A percentile compares a stretch with the other conserved stretches of the same genome.
Evolutionary conservation across 2,329 filamentous ascomycete species (phyloP).

Genomic region (Epichloe sibirici): DNA sequence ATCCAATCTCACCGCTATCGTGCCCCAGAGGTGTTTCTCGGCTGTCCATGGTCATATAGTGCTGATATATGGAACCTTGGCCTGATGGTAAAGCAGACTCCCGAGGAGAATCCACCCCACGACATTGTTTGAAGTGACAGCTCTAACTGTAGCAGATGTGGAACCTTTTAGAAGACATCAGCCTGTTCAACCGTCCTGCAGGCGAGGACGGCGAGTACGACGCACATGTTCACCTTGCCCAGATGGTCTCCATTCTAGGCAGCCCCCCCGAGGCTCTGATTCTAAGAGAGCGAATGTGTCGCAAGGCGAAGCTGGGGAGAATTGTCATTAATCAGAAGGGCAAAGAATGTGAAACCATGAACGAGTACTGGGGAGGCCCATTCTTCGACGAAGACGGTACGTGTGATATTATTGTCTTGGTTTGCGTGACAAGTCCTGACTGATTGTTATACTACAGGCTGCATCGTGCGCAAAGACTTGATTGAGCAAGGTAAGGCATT

Average conservation of each 20-base stretch:
- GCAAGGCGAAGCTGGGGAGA: constrained; percentile 2
- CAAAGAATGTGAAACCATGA: constrained; percentile 10
- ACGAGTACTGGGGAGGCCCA: constrained; percentile 12
- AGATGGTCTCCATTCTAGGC: constrained; percentile 11
- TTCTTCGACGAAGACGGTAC: constrained; percentile 10
- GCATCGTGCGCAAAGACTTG: no score
- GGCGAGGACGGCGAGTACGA: constrained; percentile 13
- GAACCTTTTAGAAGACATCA: constrained; percentile 12
- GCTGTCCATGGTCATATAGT: constrained; percentile 11
- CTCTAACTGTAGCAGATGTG: constrained; percentile 11
- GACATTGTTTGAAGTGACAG: neutral
- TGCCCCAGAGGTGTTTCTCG: constrained; percentile 14
- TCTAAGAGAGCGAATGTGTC: constrained; percentile 10
- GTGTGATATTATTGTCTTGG: neutral
- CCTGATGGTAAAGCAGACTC: constrained; percentile 8
- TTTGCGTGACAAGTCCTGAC: no score
- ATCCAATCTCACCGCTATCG: constrained; percentile 14
- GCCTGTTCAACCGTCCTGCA: constrained; percentile 9
- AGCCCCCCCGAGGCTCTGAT: constrained; percentile 9
- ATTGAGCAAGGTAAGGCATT: constrained; percentile 1
- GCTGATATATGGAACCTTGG: constrained; percentile 13
- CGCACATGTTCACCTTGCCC: constrained; percentile 13
- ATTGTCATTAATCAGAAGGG: neutral
- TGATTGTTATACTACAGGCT: no score
- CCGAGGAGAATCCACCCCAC: neutral